Base-by-base conservation (phyloP, 2,329 filamentous ascomycete species). In the Pseudopithomyces chartarum region DNA sequence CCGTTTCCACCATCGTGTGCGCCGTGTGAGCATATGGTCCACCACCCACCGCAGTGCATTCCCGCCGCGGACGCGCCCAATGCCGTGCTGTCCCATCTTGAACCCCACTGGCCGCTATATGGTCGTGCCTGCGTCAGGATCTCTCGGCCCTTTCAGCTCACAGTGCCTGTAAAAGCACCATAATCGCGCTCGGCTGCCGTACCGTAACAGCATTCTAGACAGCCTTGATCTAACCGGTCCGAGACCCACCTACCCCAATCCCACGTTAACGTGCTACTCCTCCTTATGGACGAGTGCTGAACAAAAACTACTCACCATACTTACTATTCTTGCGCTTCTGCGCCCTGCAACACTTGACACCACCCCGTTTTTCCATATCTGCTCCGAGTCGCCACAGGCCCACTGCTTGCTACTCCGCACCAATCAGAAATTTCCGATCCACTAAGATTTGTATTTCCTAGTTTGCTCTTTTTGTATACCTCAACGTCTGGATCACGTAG, bases 281-380 rank as follows among this genome's bases (percentile, higher is more conserved):
- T 59, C 39, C 58, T 59, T 53, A 75, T 74, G 73, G 65, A 70
- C 60, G 50, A 57, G 57, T 49, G 55, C 60, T 74, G 70, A 63
- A 61, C 60, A 61, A 29, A n/a, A 29, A 55, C 52, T 47, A 58
- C 57, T 56, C 58, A 58, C 54, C 60, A 66, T 54, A 57, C 63
- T 69, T 75, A 69, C 65, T 66, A 65, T 76, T 75, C 74, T 75
- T 70, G 70, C 71, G 73, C 70, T 64, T 51, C 34, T 62, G 70
- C 70, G 73, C 74, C 67, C 67, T 73, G 73, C 73, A 76, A 76
- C 72, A 76, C 68, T 76, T 76, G 55, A 60, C 62, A 66, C 59
- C 62, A 66, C 62, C 52, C 64, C 61, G 66, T 59, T 68, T 69
- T 71, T 73, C 26, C 67, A 62, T 61, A 62, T 62, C 65, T 45